Conservation (phyloP, 106 monocot genomes). For the Dactylorhiza incarnata region DNA sequence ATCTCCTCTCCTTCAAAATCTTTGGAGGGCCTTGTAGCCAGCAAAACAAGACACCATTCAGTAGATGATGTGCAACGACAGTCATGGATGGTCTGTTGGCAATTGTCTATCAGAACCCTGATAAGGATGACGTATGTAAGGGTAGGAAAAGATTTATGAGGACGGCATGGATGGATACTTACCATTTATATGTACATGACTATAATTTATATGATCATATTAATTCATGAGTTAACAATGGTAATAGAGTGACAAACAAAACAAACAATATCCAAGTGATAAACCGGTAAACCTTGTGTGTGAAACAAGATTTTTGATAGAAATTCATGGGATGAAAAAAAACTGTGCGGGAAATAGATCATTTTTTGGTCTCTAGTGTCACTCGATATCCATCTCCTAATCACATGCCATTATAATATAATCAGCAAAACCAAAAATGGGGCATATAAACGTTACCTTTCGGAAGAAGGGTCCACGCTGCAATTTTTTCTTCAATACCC, state of each 20-base stretch:
- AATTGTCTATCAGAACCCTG: no score
- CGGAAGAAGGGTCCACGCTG: slow-evolving; percentile 86
- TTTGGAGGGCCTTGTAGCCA: no score
- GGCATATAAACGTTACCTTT: slow-evolving; percentile 34
- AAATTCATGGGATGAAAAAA: background rate
- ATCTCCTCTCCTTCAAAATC: no score
- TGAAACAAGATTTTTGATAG: no score
- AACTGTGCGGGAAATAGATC: background rate
- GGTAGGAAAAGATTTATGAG: background rate
- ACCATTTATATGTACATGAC: background rate
- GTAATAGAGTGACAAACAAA: background rate
- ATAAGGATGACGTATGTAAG: background rate
- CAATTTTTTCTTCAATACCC: slow-evolving; percentile 72
- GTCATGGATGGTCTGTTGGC: no score
- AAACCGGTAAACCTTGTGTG: no score
- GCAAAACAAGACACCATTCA: no score
- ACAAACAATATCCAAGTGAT: no score
- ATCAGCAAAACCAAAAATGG: background rate
- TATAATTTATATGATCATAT: background rate
- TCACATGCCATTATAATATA: background rate
- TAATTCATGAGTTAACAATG: background rate
- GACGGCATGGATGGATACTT: background rate
- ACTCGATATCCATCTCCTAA: background rate
- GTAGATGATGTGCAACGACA: no score
- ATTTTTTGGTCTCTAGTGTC: background rate